A percentile compares a stretch with the other conserved stretches of the same genome.
Conservation (phyloP, 2,329 filamentous ascomycete genomes). For the Didymella keratinophila region DNA sequence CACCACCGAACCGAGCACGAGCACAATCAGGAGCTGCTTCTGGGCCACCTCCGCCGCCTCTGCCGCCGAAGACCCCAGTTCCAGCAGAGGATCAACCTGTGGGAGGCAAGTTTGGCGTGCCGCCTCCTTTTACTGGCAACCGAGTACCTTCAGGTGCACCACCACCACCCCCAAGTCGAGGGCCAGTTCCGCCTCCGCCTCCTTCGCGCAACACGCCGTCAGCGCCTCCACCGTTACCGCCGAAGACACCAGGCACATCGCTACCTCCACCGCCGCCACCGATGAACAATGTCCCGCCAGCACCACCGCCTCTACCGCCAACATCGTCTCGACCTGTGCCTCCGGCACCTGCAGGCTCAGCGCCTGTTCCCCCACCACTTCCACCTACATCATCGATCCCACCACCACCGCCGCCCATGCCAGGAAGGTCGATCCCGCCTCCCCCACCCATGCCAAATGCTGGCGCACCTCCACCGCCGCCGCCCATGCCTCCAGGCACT, state of each 20-base stretch:
- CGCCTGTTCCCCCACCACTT: constrained; percentile 38
- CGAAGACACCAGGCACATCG: constrained; percentile 52
- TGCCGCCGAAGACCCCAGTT: constrained; percentile 62
- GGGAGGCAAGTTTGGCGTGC: constrained; percentile 73
- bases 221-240: constrained; percentile 50
- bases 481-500: constrained; percentile 19
- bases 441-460: constrained; percentile 45
- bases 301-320: constrained; percentile 43
- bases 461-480: constrained; percentile 43
- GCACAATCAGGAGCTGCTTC: constrained; percentile 60
- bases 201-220: constrained; percentile 53
- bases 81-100: constrained; percentile 67
- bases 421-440: constrained; percentile 39
- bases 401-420: constrained; percentile 47
- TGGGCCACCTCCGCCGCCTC: constrained; percentile 72
- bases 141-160: constrained; percentile 69
- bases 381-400: constrained; percentile 33
- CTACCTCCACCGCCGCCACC: constrained; percentile 68
- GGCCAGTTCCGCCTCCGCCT: constrained; percentile 67
- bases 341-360: constrained; percentile 31
- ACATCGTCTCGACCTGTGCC: constrained; percentile 38
- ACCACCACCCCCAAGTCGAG: constrained; percentile 77
- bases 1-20: constrained; percentile 57
- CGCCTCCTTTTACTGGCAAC: constrained; percentile 78
- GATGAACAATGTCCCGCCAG: constrained; percentile 38